These are phyloP conservation scores for Cryoendolithus antarcticus DNA, from an alignment of 2,329 filamentous ascomycete genomes.

Conservation along the genomic window DNA sequence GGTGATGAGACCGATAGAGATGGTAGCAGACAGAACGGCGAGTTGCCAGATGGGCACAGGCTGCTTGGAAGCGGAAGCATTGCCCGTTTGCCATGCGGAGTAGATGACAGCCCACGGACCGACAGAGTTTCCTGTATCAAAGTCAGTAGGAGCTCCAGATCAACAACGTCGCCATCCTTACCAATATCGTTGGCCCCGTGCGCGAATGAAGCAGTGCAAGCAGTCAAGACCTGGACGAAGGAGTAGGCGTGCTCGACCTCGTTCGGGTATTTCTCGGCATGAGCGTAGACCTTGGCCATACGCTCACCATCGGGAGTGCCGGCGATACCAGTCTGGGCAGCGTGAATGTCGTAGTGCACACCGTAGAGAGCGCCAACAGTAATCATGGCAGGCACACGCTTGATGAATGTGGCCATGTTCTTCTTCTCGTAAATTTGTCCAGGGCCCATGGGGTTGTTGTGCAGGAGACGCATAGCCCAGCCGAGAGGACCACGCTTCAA, in stretches of 20 bases:
- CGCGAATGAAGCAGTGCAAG: slow-evolving; percentile 60
- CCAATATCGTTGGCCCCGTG: slow-evolving; percentile 58
- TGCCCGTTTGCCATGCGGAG: slow-evolving; percentile 44
- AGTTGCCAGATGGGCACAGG: slow-evolving; percentile 65
- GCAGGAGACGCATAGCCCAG: slow-evolving; percentile 70
- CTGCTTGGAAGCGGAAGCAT: slow-evolving; percentile 43
- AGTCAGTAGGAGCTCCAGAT: no score
- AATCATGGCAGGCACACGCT: slow-evolving; percentile 57
- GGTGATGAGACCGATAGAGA: slow-evolving; percentile 47
- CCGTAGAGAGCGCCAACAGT: slow-evolving; percentile 57
- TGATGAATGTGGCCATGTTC: slow-evolving; percentile 53
- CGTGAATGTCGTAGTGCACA: slow-evolving; percentile 70
- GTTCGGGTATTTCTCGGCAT: slow-evolving; percentile 49
- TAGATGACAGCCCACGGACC: slow-evolving; percentile 53
- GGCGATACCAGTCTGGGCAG: slow-evolving; percentile 55
- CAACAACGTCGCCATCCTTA: neutral
- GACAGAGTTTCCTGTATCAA: slow-evolving; percentile 36
- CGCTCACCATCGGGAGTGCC: slow-evolving; percentile 63
- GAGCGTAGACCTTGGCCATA: slow-evolving; percentile 48
- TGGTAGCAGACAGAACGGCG: slow-evolving; percentile 48
- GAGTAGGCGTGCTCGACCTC: slow-evolving; percentile 52
- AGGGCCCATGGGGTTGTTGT: slow-evolving; percentile 58
- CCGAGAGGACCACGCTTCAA: slow-evolving; percentile 56
- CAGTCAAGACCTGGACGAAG: slow-evolving; percentile 54
- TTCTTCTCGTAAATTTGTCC: slow-evolving; percentile 62